Evolutionary conservation across 805 yeast genomes (phyloP).

Genomic region (Pichia rugopelliculosa): DNA sequence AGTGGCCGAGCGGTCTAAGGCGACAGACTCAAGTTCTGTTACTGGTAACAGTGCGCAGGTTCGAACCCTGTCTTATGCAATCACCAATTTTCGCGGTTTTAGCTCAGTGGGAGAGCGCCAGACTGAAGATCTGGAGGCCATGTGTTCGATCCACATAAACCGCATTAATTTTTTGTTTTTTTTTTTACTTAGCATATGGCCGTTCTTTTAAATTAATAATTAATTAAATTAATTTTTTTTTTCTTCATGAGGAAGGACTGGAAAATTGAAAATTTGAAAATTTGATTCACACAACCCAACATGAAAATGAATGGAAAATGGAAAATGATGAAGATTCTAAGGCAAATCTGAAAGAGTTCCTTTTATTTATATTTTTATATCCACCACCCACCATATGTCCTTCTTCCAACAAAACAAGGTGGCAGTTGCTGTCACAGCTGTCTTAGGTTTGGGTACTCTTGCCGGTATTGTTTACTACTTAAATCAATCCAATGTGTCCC

Average conservation of each 20-base stretch:
- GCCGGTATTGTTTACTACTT: constrained; percentile 40
- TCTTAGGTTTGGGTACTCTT: constrained; percentile 44
- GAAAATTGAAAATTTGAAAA: neutral
- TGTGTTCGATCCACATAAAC: constrained; percentile 19
- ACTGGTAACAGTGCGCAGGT: neutral
- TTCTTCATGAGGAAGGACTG: too few species aligned
- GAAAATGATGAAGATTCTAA: neutral
- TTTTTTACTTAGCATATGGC: neutral
- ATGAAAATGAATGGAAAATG: too few species aligned
- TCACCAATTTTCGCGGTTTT: constrained; percentile 6
- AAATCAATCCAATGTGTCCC: constrained; percentile 24
- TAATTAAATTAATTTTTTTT: too few species aligned
- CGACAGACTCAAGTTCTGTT: neutral
- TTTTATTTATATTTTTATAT: neutral
- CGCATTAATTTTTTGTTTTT: constrained; percentile 6
- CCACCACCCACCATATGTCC: constrained; percentile 3
- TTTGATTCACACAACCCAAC: too few species aligned
- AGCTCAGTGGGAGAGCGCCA: constrained; percentile 21
- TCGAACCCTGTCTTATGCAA: neutral
- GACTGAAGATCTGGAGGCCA: constrained; percentile 21
- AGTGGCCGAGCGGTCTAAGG: neutral
- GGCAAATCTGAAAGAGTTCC: neutral
- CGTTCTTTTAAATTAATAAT: too few species aligned
- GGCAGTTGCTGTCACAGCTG: constrained; percentile 42
- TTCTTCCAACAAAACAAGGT: constrained; percentile 44